A percentile compares a stretch with the other conserved stretches of the same genome.
Conservation (phyloP, 2,329 filamentous ascomycete species). For the Diaporthe destruens region DNA sequence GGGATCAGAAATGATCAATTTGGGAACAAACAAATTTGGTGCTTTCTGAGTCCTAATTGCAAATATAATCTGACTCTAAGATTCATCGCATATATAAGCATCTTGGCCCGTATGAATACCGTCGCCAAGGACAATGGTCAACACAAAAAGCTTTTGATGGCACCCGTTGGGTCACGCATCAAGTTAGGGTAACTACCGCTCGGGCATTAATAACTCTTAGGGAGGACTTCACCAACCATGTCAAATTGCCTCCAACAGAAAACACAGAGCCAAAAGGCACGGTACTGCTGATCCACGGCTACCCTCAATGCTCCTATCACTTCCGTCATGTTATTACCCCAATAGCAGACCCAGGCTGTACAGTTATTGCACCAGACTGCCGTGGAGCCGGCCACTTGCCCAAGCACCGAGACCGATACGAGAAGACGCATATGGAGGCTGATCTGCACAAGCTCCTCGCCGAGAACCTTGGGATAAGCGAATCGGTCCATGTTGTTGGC, state of each 20-base stretch:
- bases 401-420: neutral
- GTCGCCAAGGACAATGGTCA: neutral
- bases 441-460: neutral
- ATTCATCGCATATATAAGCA: neutral
- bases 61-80: too few species aligned
- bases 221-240: constrained; percentile 5
- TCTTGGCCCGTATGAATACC: neutral
- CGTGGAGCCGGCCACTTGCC: neutral
- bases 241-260: neutral
- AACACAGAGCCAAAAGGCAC: neutral
- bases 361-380: neutral
- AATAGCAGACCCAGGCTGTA: neutral
- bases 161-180: constrained; percentile 5
- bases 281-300: constrained; percentile 16
- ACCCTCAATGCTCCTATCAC: constrained; percentile 12
- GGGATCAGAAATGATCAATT: neutral
- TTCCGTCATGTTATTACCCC: constrained; percentile 8
- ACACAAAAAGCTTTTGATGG: neutral
- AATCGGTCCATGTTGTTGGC: neutral
- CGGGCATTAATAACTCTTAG: too few species aligned
- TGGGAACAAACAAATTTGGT: neutral
- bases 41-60: neutral
- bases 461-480: neutral
- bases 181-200: neutral
- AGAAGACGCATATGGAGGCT: constrained; percentile 6